phyloP scores from a whole-genome alignment of 805 yeast species.

The Cyberlindnera amylophila region DNA sequence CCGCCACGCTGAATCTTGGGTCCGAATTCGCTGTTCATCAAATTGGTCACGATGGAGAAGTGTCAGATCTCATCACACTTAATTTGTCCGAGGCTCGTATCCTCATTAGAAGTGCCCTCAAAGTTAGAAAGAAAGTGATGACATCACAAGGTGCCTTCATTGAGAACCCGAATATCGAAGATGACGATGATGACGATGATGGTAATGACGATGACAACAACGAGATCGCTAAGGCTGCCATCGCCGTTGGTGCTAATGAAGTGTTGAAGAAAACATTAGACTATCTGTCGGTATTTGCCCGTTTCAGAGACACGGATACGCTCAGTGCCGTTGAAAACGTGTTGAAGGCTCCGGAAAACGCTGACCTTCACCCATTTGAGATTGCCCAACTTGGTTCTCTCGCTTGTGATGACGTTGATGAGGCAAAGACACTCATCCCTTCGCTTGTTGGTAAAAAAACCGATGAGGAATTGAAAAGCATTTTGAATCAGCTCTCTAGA shows the following conservation, averaged over 20 bases:
- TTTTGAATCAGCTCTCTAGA: slow-evolving; percentile 81
- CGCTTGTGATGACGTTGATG: slow-evolving; percentile 95
- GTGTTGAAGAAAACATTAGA: slow-evolving; percentile 90
- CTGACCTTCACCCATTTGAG: slow-evolving; percentile 90
- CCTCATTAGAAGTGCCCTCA: slow-evolving; percentile 83
- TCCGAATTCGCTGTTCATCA: slow-evolving; percentile 87
- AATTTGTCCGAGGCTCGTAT: slow-evolving; percentile 88
- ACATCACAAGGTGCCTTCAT: slow-evolving; percentile 37
- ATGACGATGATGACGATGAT: slow-evolving; percentile 29
- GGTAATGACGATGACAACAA: slow-evolving; percentile 31
- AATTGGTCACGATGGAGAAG: slow-evolving; percentile 74
- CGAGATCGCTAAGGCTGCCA: slow-evolving; percentile 38
- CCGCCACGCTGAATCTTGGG: slow-evolving; percentile 81
- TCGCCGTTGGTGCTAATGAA: slow-evolving; percentile 76
- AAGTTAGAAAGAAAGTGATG: slow-evolving; percentile 62
- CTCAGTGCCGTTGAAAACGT: slow-evolving; percentile 90
- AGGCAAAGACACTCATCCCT: slow-evolving; percentile 92
- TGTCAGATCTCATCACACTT: slow-evolving; percentile 73
- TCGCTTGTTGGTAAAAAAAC: slow-evolving; percentile 76
- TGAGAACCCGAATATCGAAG: slow-evolving; percentile 13
- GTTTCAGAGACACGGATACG: slow-evolving; percentile 90
- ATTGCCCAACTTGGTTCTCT: slow-evolving; percentile 84
- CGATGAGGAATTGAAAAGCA: slow-evolving; percentile 81
- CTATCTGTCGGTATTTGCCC: slow-evolving; percentile 76
- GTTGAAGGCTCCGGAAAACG: slow-evolving; percentile 67